These are phyloP conservation scores for Cordyceps cicadae DNA, from an alignment of 2,329 filamentous ascomycete species.

Conservation along the genomic window DNA sequence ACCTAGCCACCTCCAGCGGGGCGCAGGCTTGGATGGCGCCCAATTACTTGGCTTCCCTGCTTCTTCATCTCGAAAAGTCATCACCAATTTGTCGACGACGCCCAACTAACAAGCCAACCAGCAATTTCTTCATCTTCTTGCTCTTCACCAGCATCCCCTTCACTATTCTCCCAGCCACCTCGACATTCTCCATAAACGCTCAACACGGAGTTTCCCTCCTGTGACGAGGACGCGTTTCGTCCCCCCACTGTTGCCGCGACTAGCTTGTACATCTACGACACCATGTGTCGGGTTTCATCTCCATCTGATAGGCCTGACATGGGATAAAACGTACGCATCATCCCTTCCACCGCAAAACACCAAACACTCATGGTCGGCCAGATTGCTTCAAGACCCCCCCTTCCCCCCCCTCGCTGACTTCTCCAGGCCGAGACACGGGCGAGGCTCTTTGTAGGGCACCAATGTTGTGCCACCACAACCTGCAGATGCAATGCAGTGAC, in stretches of 20 bases:
- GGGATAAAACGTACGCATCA: neutral
- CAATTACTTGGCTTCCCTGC: neutral
- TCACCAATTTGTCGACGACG: neutral
- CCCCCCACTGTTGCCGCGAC: neutral
- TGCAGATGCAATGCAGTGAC: neutral
- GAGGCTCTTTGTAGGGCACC: neutral
- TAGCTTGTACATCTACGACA: neutral
- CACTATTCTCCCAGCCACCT: neutral
- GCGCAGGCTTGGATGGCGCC: neutral
- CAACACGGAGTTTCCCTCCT: conserved; percentile 6
- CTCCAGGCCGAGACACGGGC: neutral
- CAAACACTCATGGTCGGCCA: neutral
- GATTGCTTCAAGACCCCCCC: neutral
- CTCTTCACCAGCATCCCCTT: neutral
- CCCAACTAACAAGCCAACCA: neutral
- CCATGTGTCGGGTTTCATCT: conserved; percentile 5
- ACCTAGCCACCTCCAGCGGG: neutral
- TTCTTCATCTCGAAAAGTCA: neutral
- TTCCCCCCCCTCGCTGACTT: neutral
- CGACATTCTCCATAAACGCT: neutral
- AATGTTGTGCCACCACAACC: neutral
- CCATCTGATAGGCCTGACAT: neutral
- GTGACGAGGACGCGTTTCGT: conserved; percentile 8
- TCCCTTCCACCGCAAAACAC: neutral
- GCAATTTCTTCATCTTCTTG: neutral